Conservation (phyloP, 2,329 filamentous ascomycete genomes). For the Chrysosporium queenslandicum region DNA sequence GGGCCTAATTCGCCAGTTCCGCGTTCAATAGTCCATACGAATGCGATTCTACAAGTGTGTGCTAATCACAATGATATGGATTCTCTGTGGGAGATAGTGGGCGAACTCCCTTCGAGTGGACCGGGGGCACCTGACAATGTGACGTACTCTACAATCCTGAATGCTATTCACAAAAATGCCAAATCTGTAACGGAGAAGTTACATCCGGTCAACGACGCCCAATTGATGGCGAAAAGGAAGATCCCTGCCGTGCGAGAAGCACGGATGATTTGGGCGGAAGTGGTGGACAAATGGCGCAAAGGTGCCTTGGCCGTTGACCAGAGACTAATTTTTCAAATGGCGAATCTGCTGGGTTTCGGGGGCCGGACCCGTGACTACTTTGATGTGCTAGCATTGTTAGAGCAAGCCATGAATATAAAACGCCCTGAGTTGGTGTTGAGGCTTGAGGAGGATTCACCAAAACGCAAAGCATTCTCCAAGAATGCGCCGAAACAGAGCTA, state of each 20-base stretch:
- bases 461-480: background rate
- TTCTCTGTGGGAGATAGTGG: conserved; percentile 64
- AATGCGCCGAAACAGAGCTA: background rate
- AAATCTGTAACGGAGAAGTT: conserved; percentile 25
- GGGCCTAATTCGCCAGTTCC: conserved; percentile 53
- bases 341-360: conserved; percentile 60
- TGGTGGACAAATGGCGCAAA: conserved; percentile 63
- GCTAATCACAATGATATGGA: conserved; percentile 65
- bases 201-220: conserved; percentile 24
- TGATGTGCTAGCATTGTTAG: conserved; percentile 63
- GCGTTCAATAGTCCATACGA: conserved; percentile 72
- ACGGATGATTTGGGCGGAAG: conserved; percentile 69
- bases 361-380: conserved; percentile 52
- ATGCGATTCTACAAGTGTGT: conserved; percentile 78
- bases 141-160: conserved; percentile 77
- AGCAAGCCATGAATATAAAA: conserved; percentile 70
- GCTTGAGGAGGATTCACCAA: conserved; percentile 4
- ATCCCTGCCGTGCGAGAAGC: conserved; percentile 51
- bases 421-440: conserved; percentile 19
- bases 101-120: conserved; percentile 57
- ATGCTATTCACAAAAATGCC: conserved; percentile 53
- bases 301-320: conserved; percentile 67
- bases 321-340: conserved; percentile 70
- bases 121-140: conserved; percentile 54
- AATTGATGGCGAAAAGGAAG: conserved; percentile 22